A percentile compares a stretch with the other conserved stretches of the same genome.
Conservation (phyloP, 1,284 basidiomycete species). For the Sporisorium scitamineum region DNA sequence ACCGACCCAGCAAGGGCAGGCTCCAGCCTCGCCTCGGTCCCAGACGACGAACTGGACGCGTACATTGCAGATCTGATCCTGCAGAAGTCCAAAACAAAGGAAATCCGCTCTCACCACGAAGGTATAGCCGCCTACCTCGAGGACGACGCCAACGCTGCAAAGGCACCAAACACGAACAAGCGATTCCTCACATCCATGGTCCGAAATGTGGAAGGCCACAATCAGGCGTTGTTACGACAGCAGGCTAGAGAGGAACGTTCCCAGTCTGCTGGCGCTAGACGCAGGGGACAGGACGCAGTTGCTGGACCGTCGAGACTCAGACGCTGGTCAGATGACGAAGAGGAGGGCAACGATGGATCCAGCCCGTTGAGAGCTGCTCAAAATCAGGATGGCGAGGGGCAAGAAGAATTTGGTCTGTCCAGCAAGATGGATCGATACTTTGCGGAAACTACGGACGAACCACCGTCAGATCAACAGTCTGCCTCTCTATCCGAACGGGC, state of each 20-base stretch:
- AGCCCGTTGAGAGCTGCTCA: too few relatives aligned
- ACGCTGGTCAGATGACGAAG: constrained; percentile 27
- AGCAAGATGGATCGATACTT: constrained; percentile 67
- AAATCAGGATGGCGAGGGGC: not conserved
- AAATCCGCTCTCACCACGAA: not conserved
- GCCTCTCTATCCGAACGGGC: constrained; percentile 1
- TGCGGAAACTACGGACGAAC: constrained; percentile 17
- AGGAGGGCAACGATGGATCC: not conserved
- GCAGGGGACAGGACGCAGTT: not conserved
- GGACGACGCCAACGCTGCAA: not conserved
- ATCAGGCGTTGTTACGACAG: constrained; percentile 37
- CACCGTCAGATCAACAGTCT: not conserved
- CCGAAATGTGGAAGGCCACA: constrained; percentile 57
- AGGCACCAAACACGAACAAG: constrained; percentile 54
- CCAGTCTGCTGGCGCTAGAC: not conserved
- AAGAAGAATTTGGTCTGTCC: not conserved
- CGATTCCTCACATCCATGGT: constrained; percentile 54
- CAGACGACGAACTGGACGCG: constrained; percentile 40
- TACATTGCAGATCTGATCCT: constrained; percentile 50
- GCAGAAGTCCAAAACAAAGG: constrained; percentile 17
- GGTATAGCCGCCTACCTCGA: constrained; percentile 14
- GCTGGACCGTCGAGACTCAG: not conserved
- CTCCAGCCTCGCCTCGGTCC: constrained; percentile 10
- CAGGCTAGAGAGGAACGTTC: constrained; percentile 19
- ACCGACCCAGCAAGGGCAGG: not conserved